These are phyloP conservation scores for Symmetrospora coprosmae DNA, from an alignment of 768 basidiomycete genomes.

Conservation along the genomic window DNA sequence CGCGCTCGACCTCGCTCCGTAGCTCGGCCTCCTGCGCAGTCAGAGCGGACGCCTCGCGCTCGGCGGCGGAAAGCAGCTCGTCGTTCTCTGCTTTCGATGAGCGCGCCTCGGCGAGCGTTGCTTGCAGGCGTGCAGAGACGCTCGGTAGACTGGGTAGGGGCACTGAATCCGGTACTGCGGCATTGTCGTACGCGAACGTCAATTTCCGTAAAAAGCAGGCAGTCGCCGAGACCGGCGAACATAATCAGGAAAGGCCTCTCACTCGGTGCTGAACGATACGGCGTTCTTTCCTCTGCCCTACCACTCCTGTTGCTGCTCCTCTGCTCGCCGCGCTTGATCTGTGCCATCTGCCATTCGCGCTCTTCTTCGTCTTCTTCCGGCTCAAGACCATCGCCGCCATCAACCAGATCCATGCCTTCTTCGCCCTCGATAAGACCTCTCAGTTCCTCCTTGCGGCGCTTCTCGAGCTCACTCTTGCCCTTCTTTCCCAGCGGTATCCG, in stretches of 20 bases:
- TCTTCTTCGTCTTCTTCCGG: conserved; percentile 38
- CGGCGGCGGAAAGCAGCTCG: conserved; percentile 33
- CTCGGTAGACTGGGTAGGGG: conserved; percentile 37
- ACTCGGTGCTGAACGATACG: conserved; percentile 38
- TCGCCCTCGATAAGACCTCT: conserved; percentile 40
- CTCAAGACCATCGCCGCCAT: conserved; percentile 28
- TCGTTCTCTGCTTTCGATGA: conserved; percentile 32
- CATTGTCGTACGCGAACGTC: no score
- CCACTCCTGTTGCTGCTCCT: conserved; percentile 26
- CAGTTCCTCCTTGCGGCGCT: conserved; percentile 36
- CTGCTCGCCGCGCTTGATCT: conserved; percentile 35
- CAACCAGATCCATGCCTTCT: conserved; percentile 36
- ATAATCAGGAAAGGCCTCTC: conserved; percentile 26
- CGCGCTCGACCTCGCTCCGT: conserved; percentile 37
- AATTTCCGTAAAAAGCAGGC: no score
- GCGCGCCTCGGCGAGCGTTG: conserved; percentile 34
- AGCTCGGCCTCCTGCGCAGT: conserved; percentile 39
- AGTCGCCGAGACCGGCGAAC: no score
- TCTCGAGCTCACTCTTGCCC: conserved; percentile 37
- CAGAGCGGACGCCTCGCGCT: conserved; percentile 34
- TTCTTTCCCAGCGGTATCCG: conserved; percentile 37
- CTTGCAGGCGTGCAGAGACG: conserved; percentile 36
- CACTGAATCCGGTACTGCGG: conserved; percentile 37
- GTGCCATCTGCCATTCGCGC: conserved; percentile 38
- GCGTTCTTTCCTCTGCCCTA: conserved; percentile 28